Conservation (phyloP, 345 rosid species). For the Arabis alpina region DNA sequence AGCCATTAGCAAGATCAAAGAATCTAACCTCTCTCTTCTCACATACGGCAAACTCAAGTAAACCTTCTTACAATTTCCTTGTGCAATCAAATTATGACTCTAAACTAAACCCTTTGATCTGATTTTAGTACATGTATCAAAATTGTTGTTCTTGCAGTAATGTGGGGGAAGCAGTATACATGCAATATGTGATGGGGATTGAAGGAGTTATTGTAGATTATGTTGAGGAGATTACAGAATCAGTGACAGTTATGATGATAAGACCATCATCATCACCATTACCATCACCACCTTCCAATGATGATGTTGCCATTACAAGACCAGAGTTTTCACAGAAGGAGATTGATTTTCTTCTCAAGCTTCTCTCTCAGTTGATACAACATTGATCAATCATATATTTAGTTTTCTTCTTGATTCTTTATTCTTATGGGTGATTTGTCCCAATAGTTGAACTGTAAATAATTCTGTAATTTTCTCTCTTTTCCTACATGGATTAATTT, state of each 20-base stretch:
- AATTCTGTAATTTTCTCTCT: neutral
- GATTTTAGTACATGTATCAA: neutral
- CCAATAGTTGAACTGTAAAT: conserved; percentile 32
- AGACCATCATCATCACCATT: conserved; percentile 37
- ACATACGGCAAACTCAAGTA: conserved; percentile 88
- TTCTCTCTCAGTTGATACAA: conserved; percentile 81
- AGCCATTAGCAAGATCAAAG: conserved; percentile 77
- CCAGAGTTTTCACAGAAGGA: conserved; percentile 75
- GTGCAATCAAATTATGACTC: neutral
- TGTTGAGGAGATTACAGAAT: conserved; percentile 75
- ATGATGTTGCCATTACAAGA: conserved; percentile 45
- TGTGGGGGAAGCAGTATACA: conserved; percentile 88
- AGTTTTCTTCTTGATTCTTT: conserved; percentile 6
- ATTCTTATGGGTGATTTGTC: conserved; percentile 15
- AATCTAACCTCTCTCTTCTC: conserved; percentile 74
- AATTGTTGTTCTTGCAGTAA: conserved; percentile 50
- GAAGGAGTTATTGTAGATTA: conserved; percentile 91
- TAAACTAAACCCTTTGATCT: neutral
- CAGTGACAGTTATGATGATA: conserved; percentile 53
- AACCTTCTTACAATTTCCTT: conserved; percentile 11
- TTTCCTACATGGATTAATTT: neutral
- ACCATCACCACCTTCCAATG: conserved; percentile 38
- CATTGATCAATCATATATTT: conserved; percentile 39
- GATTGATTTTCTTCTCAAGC: conserved; percentile 84
- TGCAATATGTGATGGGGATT: conserved; percentile 92